Evolutionary conservation across 2,329 filamentous ascomycete genomes (phyloP).

Genomic region (Escovopsis sp.): DNA sequence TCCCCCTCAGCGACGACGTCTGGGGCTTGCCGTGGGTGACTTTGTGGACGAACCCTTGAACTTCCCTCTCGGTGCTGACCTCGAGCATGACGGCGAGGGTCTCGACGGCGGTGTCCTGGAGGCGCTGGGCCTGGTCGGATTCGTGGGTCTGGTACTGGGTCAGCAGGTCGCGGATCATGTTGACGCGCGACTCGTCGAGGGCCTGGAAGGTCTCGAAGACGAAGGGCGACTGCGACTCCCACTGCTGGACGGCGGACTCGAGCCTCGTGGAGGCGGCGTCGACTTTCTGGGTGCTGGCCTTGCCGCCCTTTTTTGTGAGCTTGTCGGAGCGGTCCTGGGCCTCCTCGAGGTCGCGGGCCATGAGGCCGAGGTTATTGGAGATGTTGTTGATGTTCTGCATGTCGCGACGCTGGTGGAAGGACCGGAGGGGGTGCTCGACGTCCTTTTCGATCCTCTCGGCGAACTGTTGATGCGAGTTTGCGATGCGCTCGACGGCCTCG

Average conservation of each 20-base stretch:
- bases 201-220: constrained; percentile 88
- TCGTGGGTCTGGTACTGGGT: constrained; percentile 92
- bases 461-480: constrained; percentile 68
- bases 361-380: constrained; percentile 59
- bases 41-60: constrained; percentile 49
- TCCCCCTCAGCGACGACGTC: constrained; percentile 21
- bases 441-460: constrained; percentile 74
- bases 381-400: constrained; percentile 69
- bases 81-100: constrained; percentile 73
- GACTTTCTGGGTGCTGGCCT: constrained; percentile 61
- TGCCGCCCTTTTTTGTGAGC: constrained; percentile 61
- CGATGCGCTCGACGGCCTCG: constrained; percentile 62
- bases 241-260: constrained; percentile 67
- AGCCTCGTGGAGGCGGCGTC: constrained; percentile 58
- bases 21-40: constrained; percentile 25
- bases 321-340: constrained; percentile 79
- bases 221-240: constrained; percentile 88
- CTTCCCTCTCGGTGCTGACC: constrained; percentile 74
- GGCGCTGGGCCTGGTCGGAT: constrained; percentile 68
- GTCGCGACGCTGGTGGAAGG: constrained; percentile 60
- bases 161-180: constrained; percentile 76
- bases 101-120: constrained; percentile 57
- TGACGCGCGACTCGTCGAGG: constrained; percentile 75
- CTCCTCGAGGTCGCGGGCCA: constrained; percentile 74
- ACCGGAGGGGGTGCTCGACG: constrained; percentile 69